phyloP scores from a whole-genome alignment of 805 yeast genomes.

The Yarrowia yakushimensis region DNA sequence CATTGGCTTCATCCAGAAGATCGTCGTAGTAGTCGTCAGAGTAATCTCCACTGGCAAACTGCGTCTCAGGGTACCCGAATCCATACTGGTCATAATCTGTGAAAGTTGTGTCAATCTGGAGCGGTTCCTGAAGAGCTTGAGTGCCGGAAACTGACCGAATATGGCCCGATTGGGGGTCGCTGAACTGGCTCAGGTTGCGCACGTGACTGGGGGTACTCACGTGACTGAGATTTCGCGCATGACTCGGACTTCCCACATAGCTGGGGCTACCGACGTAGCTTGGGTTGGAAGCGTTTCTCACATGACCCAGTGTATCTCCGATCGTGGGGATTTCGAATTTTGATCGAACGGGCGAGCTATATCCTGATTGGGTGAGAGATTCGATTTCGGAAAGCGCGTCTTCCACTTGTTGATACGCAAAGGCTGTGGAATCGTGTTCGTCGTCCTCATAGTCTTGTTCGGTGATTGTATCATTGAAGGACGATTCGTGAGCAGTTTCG shows the following conservation, averaged over 20 bases:
- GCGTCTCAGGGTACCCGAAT: neutral
- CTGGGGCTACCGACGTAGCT: neutral
- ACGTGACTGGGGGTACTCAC: neutral
- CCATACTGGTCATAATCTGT: neutral
- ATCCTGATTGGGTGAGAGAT: neutral
- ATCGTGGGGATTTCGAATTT: neutral
- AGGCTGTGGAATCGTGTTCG: neutral
- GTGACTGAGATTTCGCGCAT: neutral
- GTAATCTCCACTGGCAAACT: neutral
- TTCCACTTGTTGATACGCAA: constrained; percentile 19
- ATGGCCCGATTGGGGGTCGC: neutral
- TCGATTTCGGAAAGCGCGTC: constrained; percentile 1
- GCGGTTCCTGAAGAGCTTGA: neutral
- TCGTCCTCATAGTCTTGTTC: neutral
- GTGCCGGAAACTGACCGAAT: neutral
- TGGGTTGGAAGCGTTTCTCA: neutral
- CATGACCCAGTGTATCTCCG: neutral
- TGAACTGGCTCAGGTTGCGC: neutral
- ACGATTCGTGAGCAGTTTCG: neutral
- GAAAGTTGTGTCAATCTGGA: neutral
- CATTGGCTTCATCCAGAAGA: constrained; percentile 13
- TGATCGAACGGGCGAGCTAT: neutral
- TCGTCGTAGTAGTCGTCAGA: constrained; percentile 2
- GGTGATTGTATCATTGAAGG: neutral
- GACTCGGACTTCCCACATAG: neutral